Conservation (phyloP, 306 rosid species). For the Acmispon strigosus region DNA sequence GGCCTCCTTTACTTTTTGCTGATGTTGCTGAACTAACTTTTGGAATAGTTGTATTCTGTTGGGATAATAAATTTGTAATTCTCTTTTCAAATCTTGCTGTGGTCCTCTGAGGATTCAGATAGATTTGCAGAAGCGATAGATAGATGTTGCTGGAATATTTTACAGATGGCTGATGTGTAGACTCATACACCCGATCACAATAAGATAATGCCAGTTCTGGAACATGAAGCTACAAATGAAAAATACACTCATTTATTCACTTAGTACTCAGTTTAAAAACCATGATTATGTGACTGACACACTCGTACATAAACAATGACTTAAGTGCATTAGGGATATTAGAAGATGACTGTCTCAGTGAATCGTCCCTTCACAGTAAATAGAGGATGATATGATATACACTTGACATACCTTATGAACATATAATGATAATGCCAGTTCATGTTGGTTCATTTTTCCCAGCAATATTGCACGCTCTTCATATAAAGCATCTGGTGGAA, state of each 20-base stretch:
- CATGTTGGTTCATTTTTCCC: slow-evolving; percentile 97
- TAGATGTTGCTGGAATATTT: slow-evolving; percentile 71
- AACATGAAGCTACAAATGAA: slow-evolving; percentile 62
- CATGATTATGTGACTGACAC: background rate
- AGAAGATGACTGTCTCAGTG: background rate
- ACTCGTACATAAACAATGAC: slow-evolving; percentile 10
- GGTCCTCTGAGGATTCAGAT: slow-evolving; percentile 80
- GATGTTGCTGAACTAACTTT: slow-evolving; percentile 48
- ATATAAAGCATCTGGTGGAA: slow-evolving; percentile 79
- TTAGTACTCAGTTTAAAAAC: slow-evolving; percentile 11
- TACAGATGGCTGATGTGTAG: slow-evolving; percentile 53
- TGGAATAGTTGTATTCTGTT: slow-evolving; percentile 40
- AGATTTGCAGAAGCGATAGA: slow-evolving; percentile 82
- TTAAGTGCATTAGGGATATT: slow-evolving; percentile 6
- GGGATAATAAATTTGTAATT: slow-evolving; percentile 62
- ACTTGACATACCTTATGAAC: slow-evolving; percentile 73
- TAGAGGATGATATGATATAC: background rate
- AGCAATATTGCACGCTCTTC: slow-evolving; percentile 91
- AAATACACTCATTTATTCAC: slow-evolving; percentile 19
- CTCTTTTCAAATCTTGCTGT: slow-evolving; percentile 71
- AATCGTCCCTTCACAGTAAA: background rate
- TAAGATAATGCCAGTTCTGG: slow-evolving; percentile 88
- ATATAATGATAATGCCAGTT: slow-evolving; percentile 83
- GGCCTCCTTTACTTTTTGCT: slow-evolving; percentile 51
- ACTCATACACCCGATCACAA: slow-evolving; percentile 85